A percentile compares a stretch with the other conserved stretches of the same genome.
These are phyloP conservation scores for Diaporthe ilicicola DNA, from an alignment of 2,329 filamentous ascomycete genomes.

Conservation along the genomic window DNA sequence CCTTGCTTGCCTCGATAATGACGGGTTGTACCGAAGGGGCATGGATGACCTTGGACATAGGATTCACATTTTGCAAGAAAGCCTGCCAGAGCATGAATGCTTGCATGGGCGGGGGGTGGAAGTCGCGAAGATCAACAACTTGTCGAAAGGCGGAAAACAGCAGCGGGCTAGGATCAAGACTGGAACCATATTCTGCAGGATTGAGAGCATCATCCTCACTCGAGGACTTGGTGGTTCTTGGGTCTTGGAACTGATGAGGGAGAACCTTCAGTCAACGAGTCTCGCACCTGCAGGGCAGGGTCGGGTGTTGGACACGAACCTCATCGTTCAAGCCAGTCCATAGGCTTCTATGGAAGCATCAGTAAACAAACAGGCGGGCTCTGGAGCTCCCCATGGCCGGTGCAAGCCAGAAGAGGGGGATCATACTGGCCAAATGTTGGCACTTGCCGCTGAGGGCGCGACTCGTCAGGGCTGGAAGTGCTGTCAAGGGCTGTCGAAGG, in stretches of 20 bases:
- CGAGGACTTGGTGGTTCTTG: conserved; percentile 30
- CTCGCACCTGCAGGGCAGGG: not conserved
- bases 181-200: conserved; percentile 53
- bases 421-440: conserved; percentile 34
- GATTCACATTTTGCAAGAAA: conserved; percentile 61
- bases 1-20: conserved; percentile 35
- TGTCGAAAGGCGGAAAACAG: conserved; percentile 31
- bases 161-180: conserved; percentile 52
- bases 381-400: conserved; percentile 48
- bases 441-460: conserved; percentile 25
- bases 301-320: conserved; percentile 21
- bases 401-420: not conserved
- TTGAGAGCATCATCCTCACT: conserved; percentile 27
- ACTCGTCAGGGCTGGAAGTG: conserved; percentile 19
- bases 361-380: conserved; percentile 49
- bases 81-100: conserved; percentile 54
- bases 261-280: conserved; percentile 8
- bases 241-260: conserved; percentile 35
- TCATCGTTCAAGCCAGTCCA: conserved; percentile 38
- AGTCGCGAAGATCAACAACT: conserved; percentile 33
- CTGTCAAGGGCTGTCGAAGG: conserved; percentile 16
- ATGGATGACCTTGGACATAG: conserved; percentile 60
- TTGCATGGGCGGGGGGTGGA: conserved; percentile 46
- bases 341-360: conserved; percentile 32
- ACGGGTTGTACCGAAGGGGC: conserved; percentile 52